Conservation (phyloP, 139 green algal species). For the Haematococcus sp. region DNA sequence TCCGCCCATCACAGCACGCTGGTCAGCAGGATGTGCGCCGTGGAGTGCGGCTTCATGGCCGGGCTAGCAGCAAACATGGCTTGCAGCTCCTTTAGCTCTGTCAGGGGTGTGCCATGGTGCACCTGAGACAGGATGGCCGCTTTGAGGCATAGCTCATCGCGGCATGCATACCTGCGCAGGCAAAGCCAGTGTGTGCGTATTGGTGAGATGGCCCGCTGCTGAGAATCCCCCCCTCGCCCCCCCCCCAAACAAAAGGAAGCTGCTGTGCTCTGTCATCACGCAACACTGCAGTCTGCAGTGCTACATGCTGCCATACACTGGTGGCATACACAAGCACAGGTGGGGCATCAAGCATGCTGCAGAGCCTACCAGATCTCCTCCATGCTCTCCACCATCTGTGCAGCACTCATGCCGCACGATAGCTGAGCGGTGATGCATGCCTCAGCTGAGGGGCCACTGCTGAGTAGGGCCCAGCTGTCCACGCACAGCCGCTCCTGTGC, state of each 20-base stretch:
- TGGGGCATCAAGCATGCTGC: neutral
- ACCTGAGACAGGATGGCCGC: conserved; percentile 3
- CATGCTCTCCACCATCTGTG: conserved; percentile 19
- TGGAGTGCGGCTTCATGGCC: no score
- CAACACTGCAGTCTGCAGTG: no score
- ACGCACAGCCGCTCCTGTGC: conserved; percentile 14
- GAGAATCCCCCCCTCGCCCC: no score
- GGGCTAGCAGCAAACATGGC: no score
- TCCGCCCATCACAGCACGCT: no score
- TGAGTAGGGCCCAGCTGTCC: conserved; percentile 5
- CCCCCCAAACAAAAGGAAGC: no score
- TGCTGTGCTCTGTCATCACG: no score
- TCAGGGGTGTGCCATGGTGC: neutral
- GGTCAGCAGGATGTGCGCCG: no score
- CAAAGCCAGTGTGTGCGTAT: no score
- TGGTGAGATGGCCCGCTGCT: no score
- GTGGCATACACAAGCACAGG: neutral
- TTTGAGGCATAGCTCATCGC: conserved; percentile 20
- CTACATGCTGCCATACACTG: neutral
- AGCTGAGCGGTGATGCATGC: neutral
- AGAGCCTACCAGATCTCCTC: conserved; percentile 24
- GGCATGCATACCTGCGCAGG: conserved; percentile 12
- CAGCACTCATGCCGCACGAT: neutral
- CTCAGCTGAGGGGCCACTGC: neutral
- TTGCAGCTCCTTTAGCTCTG: no score